Evolutionary conservation across 768 basidiomycete genomes (phyloP).

Genomic region (Suillus subalutaceus): DNA sequence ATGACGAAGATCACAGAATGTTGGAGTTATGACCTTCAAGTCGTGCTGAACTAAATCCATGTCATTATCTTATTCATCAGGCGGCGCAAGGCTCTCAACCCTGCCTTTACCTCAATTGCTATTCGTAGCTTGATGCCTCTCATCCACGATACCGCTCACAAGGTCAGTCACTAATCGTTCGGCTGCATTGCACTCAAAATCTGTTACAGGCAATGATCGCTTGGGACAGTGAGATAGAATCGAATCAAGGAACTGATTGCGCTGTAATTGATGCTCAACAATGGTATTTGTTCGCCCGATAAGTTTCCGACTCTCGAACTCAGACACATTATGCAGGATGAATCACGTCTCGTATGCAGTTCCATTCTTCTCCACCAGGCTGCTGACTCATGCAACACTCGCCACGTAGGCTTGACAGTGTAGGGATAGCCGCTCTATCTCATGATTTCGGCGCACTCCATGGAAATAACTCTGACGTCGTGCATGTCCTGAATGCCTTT

Average conservation of each 20-base stretch:
- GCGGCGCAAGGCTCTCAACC: slow-evolving; percentile 52
- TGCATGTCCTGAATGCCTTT: slow-evolving; percentile 31
- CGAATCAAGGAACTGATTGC: neutral
- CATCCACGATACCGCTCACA: slow-evolving; percentile 54
- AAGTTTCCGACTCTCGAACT: neutral
- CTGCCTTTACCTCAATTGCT: slow-evolving; percentile 55
- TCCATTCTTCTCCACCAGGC: too few relatives aligned
- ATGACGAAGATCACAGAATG: slow-evolving; percentile 23
- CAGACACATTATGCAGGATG: neutral
- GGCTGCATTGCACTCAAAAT: neutral
- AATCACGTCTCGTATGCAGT: neutral
- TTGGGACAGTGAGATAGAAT: slow-evolving; percentile 5
- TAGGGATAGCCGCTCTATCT: slow-evolving; percentile 49
- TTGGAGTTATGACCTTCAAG: neutral
- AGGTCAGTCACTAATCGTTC: slow-evolving; percentile 33
- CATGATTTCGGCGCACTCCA: slow-evolving; percentile 47
- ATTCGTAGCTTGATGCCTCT: slow-evolving; percentile 48
- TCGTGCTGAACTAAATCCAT: neutral
- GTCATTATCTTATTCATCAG: slow-evolving; percentile 23
- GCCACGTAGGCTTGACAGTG: slow-evolving; percentile 41
- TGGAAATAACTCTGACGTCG: slow-evolving; percentile 33
- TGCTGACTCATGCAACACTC: neutral
- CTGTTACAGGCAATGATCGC: neutral
- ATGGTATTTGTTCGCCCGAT: neutral
- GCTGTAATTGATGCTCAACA: slow-evolving; percentile 2